phyloP scores from a whole-genome alignment of 768 basidiomycete species.

The Phylloporus arenicola region DNA sequence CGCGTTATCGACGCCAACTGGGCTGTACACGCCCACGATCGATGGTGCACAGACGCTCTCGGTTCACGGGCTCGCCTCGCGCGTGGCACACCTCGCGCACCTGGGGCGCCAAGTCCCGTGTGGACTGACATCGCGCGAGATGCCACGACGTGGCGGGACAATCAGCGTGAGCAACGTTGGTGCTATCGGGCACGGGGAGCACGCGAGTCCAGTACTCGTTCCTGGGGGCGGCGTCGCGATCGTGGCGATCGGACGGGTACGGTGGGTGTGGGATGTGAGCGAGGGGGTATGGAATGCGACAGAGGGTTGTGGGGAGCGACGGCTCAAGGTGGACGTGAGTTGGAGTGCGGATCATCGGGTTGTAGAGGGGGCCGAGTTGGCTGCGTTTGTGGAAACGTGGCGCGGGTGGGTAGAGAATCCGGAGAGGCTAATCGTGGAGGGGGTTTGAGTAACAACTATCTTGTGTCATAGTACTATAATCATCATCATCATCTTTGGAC shows the following conservation, averaged over 20 bases:
- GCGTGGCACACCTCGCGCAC: constrained; percentile 53
- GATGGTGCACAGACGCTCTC: constrained; percentile 47
- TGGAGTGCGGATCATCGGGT: constrained; percentile 88
- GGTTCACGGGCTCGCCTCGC: constrained; percentile 57
- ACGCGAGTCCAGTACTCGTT: constrained; percentile 69
- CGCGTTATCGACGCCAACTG: constrained; percentile 75
- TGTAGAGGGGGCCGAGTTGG: constrained; percentile 84
- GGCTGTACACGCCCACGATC: constrained; percentile 78
- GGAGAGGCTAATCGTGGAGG: constrained; percentile 56
- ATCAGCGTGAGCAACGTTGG: constrained; percentile 81
- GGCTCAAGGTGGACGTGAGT: constrained; percentile 59
- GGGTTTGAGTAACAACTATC: constrained; percentile 24
- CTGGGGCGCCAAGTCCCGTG: constrained; percentile 65
- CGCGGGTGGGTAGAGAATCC: constrained; percentile 74
- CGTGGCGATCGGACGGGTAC: constrained; percentile 72
- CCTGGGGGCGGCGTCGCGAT: constrained; percentile 84
- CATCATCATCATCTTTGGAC: background rate
- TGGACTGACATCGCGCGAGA: constrained; percentile 59
- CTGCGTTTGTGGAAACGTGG: constrained; percentile 86
- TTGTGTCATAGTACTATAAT: background rate
- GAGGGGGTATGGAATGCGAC: constrained; percentile 29
- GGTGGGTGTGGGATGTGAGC: constrained; percentile 71
- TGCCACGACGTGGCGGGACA: constrained; percentile 74
- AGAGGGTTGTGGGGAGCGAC: constrained; percentile 38
- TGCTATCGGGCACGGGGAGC: constrained; percentile 66